These are phyloP conservation scores for Pseudonitzschia delicatissima DNA, from an alignment of 108 stramenopile genomes.

Conservation along the genomic window DNA sequence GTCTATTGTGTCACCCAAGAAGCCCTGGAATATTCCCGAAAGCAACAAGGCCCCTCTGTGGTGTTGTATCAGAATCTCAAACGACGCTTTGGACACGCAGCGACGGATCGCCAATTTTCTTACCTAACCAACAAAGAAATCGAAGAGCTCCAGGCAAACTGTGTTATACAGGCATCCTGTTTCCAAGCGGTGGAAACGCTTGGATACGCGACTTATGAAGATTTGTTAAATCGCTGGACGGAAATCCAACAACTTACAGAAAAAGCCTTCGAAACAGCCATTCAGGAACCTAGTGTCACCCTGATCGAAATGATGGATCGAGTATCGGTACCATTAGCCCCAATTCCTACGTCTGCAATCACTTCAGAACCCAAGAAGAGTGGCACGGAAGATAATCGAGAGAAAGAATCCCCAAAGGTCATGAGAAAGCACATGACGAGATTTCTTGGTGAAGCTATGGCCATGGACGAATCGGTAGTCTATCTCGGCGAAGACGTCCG, in stretches of 20 bases:
- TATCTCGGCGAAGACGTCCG: slow-evolving; percentile 88
- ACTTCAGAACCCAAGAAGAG: background rate
- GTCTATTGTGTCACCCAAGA: slow-evolving; percentile 68
- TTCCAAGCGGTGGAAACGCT: slow-evolving; percentile 57
- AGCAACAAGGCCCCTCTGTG: slow-evolving; percentile 53
- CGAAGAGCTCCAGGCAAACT: slow-evolving; percentile 19
- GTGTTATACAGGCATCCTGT: slow-evolving; percentile 45
- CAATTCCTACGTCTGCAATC: slow-evolving; percentile 21
- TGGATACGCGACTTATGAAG: slow-evolving; percentile 43
- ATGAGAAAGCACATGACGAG: slow-evolving; percentile 87
- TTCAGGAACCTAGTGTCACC: slow-evolving; percentile 69
- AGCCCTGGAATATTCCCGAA: slow-evolving; percentile 58
- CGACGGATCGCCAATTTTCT: slow-evolving; percentile 78
- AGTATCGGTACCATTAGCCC: slow-evolving; percentile 42
- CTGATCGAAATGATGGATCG: slow-evolving; percentile 61
- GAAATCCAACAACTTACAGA: slow-evolving; percentile 40
- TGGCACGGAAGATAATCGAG: background rate
- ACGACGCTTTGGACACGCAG: slow-evolving; percentile 87
- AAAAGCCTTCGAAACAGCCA: slow-evolving; percentile 56
- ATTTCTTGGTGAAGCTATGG: slow-evolving; percentile 58
- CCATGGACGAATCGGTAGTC: slow-evolving; percentile 45
- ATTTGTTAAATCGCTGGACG: slow-evolving; percentile 47
- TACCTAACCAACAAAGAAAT: slow-evolving; percentile 43
- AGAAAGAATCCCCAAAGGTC: slow-evolving; percentile 54
- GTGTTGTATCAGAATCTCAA: slow-evolving; percentile 54